Conservation (phyloP, 2,329 filamentous ascomycete species). For the Dactylonectria macrodidyma region DNA sequence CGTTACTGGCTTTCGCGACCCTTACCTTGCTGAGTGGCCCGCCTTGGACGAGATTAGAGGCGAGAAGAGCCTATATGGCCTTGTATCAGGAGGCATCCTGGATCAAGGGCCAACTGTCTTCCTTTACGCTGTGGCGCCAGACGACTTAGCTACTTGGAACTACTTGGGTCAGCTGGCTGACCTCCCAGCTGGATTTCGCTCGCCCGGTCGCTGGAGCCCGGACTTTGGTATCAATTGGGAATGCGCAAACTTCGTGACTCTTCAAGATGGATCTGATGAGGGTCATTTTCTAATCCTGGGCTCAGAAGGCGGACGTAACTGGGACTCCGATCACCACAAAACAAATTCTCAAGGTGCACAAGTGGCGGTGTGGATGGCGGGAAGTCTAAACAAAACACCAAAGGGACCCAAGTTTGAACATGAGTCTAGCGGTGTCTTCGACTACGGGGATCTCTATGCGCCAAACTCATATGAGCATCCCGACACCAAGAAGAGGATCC, state of each 20-base stretch:
- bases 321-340: background rate
- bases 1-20: conserved; percentile 54
- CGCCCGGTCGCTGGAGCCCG: conserved; percentile 60
- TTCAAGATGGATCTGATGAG: conserved; percentile 50
- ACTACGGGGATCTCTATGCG: conserved; percentile 65
- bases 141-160: conserved; percentile 59
- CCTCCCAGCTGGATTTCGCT: conserved; percentile 55
- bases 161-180: conserved; percentile 61
- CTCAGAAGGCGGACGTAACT: conserved; percentile 56
- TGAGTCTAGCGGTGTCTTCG: conserved; percentile 61
- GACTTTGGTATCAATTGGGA: conserved; percentile 68
- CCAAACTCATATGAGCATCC: conserved; percentile 65
- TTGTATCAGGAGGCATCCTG: conserved; percentile 63
- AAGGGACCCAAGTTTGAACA: conserved; percentile 49
- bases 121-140: conserved; percentile 59
- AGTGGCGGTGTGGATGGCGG: conserved; percentile 59
- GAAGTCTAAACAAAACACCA: conserved; percentile 42
- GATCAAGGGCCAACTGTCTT: conserved; percentile 61
- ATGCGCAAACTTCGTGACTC: conserved; percentile 61
- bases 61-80: conserved; percentile 57
- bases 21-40: conserved; percentile 51
- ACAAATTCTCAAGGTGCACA: background rate
- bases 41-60: conserved; percentile 45
- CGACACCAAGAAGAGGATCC: conserved; percentile 55
- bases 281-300: conserved; percentile 61